phyloP scores from a whole-genome alignment of 306 rosid genomes.

The Trichosanthes cucumerina region DNA sequence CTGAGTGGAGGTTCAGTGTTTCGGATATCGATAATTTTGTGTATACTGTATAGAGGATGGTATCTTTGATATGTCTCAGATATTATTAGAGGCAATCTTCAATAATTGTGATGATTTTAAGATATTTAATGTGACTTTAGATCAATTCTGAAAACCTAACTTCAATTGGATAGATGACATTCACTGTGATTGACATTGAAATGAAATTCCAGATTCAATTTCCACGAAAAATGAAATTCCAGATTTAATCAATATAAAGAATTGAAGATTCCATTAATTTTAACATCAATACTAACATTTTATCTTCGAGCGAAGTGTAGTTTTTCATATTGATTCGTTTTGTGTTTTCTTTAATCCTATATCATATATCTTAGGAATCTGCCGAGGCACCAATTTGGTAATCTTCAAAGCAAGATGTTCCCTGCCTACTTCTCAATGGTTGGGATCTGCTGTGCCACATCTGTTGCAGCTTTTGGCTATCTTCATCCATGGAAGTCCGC shows the following conservation, averaged over 20 bases:
- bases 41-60: background rate
- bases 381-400: slow-evolving; percentile 97
- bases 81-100: background rate
- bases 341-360: background rate
- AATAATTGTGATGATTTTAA: background rate
- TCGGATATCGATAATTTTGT: background rate
- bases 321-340: background rate
- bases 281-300: background rate
- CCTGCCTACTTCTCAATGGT: slow-evolving; percentile 90
- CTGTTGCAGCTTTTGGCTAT: slow-evolving; percentile 76
- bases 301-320: background rate
- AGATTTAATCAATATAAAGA: background rate
- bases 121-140: background rate
- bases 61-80: background rate
- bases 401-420: slow-evolving; percentile 97
- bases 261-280: background rate
- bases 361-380: slow-evolving; percentile 44
- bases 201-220: background rate
- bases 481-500: slow-evolving; percentile 92
- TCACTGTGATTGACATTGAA: background rate
- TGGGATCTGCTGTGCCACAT: slow-evolving; percentile 51
- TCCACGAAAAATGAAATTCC: background rate
- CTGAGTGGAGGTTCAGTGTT: background rate
- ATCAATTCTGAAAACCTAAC: background rate
- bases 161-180: background rate